phyloP scores from a whole-genome alignment of 2,329 filamentous ascomycete genomes.

The Pestalotiopsis sp. region DNA sequence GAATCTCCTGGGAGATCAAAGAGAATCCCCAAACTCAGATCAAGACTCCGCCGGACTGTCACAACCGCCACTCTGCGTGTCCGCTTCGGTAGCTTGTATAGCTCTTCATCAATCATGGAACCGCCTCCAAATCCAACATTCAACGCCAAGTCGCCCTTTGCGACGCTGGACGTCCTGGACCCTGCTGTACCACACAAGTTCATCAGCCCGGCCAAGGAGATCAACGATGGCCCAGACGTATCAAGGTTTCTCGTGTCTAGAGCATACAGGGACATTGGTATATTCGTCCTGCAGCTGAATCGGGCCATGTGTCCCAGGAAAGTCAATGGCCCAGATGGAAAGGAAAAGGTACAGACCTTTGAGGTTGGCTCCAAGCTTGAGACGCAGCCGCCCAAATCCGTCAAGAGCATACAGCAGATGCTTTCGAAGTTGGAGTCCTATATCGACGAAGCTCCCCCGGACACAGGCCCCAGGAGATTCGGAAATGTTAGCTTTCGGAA shows the following conservation, averaged over 20 bases:
- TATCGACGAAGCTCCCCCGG: constrained; percentile 79
- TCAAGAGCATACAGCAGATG: constrained; percentile 68
- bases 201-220: constrained; percentile 72
- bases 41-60: neutral
- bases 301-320: constrained; percentile 78
- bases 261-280: constrained; percentile 85
- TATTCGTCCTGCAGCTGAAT: constrained; percentile 89
- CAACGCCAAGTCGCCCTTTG: constrained; percentile 21
- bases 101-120: constrained; percentile 3
- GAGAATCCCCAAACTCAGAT: neutral
- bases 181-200: constrained; percentile 58
- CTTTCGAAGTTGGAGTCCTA: constrained; percentile 66
- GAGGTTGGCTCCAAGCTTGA: constrained; percentile 42
- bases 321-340: constrained; percentile 36
- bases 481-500: constrained; percentile 89
- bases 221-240: constrained; percentile 85
- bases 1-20: neutral
- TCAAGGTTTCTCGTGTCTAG: constrained; percentile 75
- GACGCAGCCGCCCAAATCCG: constrained; percentile 52
- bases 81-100: neutral
- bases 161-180: constrained; percentile 52
- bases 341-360: constrained; percentile 49
- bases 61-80: neutral
- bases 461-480: constrained; percentile 84
- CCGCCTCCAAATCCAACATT: constrained; percentile 5